Percentiles rank a stretch among this genome's conserved stretches.
These are phyloP conservation scores for Vigna reflexopilosa DNA, from an alignment of 306 rosid species.

Conservation along the genomic window DNA sequence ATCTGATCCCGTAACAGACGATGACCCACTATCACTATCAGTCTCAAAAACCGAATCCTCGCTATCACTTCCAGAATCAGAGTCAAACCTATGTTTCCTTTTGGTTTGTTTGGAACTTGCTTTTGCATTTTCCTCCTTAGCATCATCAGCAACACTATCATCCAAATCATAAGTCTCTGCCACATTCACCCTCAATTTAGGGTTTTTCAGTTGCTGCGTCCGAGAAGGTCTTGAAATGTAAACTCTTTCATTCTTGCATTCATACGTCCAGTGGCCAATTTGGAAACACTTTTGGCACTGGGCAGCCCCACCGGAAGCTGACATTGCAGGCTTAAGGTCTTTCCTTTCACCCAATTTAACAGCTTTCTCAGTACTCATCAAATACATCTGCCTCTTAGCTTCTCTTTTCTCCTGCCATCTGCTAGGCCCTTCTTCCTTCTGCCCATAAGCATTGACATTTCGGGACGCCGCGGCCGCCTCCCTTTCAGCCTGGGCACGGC, in stretches of 20 bases:
- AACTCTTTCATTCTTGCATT: slow-evolving; percentile 94
- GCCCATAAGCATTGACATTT: slow-evolving; percentile 98
- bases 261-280: slow-evolving; percentile 92
- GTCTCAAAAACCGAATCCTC: slow-evolving; percentile 96
- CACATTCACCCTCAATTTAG: slow-evolving; percentile 77
- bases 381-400: slow-evolving; percentile 98
- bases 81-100: slow-evolving; percentile 72
- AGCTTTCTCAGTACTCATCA: slow-evolving; percentile 98
- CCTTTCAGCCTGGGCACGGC: slow-evolving; percentile 98
- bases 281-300: slow-evolving; percentile 97
- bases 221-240: slow-evolving; percentile 94
- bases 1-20: slow-evolving; percentile 81
- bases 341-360: slow-evolving; percentile 94
- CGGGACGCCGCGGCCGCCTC: slow-evolving; percentile 96
- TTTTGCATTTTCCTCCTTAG: slow-evolving; percentile 60
- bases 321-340: slow-evolving; percentile 66
- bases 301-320: slow-evolving; percentile 58
- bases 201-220: slow-evolving; percentile 92
- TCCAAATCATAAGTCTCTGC: slow-evolving; percentile 65
- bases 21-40: slow-evolving; percentile 81
- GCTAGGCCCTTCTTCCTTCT: slow-evolving; percentile 99
- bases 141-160: slow-evolving; percentile 51
- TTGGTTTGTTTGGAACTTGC: slow-evolving; percentile 64
- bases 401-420: slow-evolving; percentile 99
- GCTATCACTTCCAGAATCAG: slow-evolving; percentile 73